Evolutionary conservation across 108 stramenopile genomes (phyloP), one percentile per base, ranked within the genome.

Genomic region (Nitzschia palea): DNA sequence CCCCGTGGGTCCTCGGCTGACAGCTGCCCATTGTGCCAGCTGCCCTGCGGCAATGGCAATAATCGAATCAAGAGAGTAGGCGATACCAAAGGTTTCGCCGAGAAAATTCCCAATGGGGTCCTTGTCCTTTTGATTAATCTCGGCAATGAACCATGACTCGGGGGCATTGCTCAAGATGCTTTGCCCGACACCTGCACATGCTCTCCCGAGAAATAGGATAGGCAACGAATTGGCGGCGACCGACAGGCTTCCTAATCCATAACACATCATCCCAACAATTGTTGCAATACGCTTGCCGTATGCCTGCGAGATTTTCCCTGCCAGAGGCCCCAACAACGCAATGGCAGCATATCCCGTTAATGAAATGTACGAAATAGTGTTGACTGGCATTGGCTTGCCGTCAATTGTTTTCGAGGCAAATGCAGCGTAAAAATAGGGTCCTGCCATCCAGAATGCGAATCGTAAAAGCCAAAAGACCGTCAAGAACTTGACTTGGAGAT

Each of bases 361-460:
- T 61, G 87, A 90, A 28, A 94, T 78, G 42, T 79, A 73, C 26
- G 86, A 85, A 17, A 94, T 88, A 8, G 67, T 48, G 20, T 55
- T 20, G 50, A 78, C 43, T 0, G 83, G 55, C 14, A 69, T 59
- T 1, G 67, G 64, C 30, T 55, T 36, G 54, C 76, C 85, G 34
- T 77, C 65, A 4, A 48, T 18, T 8, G 15, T 48, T 76, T 94
- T 91, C 72, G 82, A 81, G 37, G 88, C 86, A 62, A 89, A 94
- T 44, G 91, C 90, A 62, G 85, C 77, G 74, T 97, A 97, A 81
- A 94, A 90, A 71, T 97, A 89, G 10, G 96, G 93, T 35, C 88
- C 89, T 77, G 95, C 94, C 25, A 96, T 78, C 97, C 97, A 97
- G 77, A 96, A 95, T 9, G 95, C 83, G 37, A 91, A 72, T 37